Base-by-base conservation (phyloP, 352 stramenopile genomes). In the Peronospora belbahrii region DNA sequence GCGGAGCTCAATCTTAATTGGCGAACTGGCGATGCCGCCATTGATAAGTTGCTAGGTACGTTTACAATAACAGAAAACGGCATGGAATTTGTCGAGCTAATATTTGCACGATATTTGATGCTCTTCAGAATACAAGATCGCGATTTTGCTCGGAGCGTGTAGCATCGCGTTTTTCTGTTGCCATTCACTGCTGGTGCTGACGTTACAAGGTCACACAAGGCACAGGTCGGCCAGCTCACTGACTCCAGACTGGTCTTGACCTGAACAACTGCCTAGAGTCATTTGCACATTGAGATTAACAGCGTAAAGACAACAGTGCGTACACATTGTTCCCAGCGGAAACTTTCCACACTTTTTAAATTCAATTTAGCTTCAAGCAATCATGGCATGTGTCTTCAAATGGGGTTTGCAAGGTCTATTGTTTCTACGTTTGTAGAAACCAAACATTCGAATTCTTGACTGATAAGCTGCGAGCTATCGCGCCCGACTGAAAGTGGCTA, bases 121-220 rank as follows among this genome's bases (percentile, higher is more conserved):
- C 6, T 56, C 8, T 49, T 4, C 49, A 89, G 80, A 88, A 38
- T 92, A 88, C 74, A 92, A 92, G 70, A 79, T 89, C 41, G 76
- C 77, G 30, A 85, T 92, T 50, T 35, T 85, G 24, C 56, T 87
- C 20, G 78, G 73, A 35, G 65, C 51, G 9, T 65, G 46, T 28
- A 73, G 68, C 40, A 66, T 85, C 42, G 52, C 61, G 19, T 85
- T 91, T 28, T 74, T 91, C 32, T 69, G 86, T 22, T 52, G 54
- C 19, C 80, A 91, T 59, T 82, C 80, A 24, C 39, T 87, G 43
- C 43, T 85, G 37, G 62, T 67, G 23, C 52, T 78, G 40, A 54
- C 71, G 19, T 36, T 82, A 42, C 81, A 59, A 70, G 38, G 8
- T 38, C 39, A 14, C 5, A 10, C 14, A 14, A 31, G 27, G 27